phyloP scores from a whole-genome alignment of 768 basidiomycete species.

The Lepiota venenata region DNA sequence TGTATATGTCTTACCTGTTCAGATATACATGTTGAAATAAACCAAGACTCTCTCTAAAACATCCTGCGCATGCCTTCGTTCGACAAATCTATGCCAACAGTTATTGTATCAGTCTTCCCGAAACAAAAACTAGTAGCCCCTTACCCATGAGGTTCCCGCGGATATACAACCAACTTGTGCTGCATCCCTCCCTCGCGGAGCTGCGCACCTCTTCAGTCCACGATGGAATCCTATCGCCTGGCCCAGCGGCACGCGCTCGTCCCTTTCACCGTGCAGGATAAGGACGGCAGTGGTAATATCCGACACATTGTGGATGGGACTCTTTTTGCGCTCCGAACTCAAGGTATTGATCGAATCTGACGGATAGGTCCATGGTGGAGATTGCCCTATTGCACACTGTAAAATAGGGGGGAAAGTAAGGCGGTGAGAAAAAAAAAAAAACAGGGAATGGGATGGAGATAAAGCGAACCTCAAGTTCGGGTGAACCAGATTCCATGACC shows the following conservation, averaged over 20 bases:
- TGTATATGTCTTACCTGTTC: slow-evolving; percentile 7
- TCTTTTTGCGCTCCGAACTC: slow-evolving; percentile 20
- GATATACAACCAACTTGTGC: slow-evolving; percentile 30
- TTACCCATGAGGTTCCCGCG: slow-evolving; percentile 32
- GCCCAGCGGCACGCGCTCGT: slow-evolving; percentile 45
- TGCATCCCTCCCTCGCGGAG: slow-evolving; percentile 23
- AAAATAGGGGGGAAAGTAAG: not conserved
- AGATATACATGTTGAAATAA: slow-evolving; percentile 25
- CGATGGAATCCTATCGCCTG: slow-evolving; percentile 31
- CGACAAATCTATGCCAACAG: slow-evolving; percentile 24
- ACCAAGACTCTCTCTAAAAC: slow-evolving; percentile 24
- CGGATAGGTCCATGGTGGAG: slow-evolving; percentile 25
- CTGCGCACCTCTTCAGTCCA: slow-evolving; percentile 27
- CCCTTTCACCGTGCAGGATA: slow-evolving; percentile 48
- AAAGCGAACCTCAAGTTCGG: slow-evolving; percentile 29
- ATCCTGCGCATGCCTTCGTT: slow-evolving; percentile 29
- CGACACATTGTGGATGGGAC: slow-evolving; percentile 32
- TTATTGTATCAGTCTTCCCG: not conserved
- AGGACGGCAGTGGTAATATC: slow-evolving; percentile 43
- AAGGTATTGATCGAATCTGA: not conserved
- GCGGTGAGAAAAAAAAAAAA: not conserved
- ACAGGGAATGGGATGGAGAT: not conserved
- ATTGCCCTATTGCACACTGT: slow-evolving; percentile 27
- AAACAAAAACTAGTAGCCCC: not conserved
- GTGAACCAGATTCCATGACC: slow-evolving; percentile 33